Evolutionary conservation across 257 asterid genomes (phyloP).

Genomic region (Ophiorrhiza pumila): DNA sequence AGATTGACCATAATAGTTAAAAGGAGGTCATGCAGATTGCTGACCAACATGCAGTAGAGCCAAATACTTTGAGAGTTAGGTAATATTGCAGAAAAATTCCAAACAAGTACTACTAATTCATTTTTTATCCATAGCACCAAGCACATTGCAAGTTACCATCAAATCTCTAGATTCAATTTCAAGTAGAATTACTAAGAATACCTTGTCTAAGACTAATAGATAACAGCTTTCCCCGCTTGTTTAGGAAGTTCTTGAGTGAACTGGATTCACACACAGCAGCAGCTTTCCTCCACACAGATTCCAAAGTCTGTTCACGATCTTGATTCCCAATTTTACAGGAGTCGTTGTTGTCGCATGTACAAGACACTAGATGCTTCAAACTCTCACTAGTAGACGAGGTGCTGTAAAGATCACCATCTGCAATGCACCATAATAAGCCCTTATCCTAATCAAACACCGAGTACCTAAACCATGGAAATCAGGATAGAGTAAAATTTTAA

Average conservation of each 20-base stretch:
- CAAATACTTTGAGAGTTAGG: background rate
- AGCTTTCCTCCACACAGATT: constrained; percentile 64
- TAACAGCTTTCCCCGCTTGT: constrained; percentile 58
- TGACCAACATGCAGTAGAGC: background rate
- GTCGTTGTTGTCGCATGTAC: constrained; percentile 38
- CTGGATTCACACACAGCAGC: constrained; percentile 46
- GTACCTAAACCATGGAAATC: background rate
- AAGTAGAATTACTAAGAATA: constrained; percentile 17
- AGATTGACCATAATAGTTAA: background rate
- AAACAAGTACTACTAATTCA: background rate
- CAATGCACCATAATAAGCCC: constrained; percentile 12
- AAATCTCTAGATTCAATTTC: background rate
- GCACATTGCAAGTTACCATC: background rate
- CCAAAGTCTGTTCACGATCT: constrained; percentile 42
- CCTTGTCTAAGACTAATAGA: constrained; percentile 58
- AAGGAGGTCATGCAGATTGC: background rate
- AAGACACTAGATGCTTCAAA: constrained; percentile 46
- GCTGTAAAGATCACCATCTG: constrained; percentile 66
- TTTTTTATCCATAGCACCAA: too few species aligned
- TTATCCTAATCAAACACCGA: constrained; percentile 3
- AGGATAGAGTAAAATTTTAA: background rate
- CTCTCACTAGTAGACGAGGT: constrained; percentile 70
- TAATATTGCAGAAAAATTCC: background rate
- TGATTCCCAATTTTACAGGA: constrained; percentile 31
- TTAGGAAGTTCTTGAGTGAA: constrained; percentile 56